Evolutionary conservation across 352 stramenopile genomes (phyloP).

Genomic region (Pythium aristosporum): DNA sequence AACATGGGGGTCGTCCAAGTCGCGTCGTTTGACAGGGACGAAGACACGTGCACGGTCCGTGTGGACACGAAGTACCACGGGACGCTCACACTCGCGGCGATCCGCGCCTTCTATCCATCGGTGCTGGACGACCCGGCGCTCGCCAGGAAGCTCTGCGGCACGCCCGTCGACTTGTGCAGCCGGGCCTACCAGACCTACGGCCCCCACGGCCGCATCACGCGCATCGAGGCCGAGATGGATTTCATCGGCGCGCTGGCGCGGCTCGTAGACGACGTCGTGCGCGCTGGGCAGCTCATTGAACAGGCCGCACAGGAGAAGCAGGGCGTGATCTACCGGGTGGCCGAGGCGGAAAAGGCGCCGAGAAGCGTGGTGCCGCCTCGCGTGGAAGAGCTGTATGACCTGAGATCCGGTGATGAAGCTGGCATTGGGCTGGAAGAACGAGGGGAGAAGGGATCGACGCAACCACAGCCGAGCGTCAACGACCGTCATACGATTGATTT

Average conservation of each 20-base stretch:
- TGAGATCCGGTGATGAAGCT: too few relatives aligned
- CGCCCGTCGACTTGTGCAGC: not conserved
- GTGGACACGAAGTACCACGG: not conserved
- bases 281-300: not conserved
- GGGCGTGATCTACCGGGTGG: not conserved
- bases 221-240: constrained; percentile 5
- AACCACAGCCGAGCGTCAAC: not conserved
- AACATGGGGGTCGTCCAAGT: not conserved
- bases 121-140: not conserved
- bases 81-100: not conserved
- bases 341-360: not conserved
- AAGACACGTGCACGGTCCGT: not conserved
- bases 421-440: too few relatives aligned
- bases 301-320: not conserved
- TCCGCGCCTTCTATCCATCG: not conserved
- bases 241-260: not conserved
- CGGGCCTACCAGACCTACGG: not conserved
- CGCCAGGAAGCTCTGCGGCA: not conserved
- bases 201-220: not conserved
- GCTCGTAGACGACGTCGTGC: not conserved
- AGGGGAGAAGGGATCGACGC: not conserved
- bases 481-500: not conserved
- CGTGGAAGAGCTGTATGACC: not conserved
- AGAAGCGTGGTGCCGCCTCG: not conserved
- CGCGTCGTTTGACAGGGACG: not conserved